Conservation (phyloP, 257 asterid genomes). For the Rhazya stricta region DNA sequence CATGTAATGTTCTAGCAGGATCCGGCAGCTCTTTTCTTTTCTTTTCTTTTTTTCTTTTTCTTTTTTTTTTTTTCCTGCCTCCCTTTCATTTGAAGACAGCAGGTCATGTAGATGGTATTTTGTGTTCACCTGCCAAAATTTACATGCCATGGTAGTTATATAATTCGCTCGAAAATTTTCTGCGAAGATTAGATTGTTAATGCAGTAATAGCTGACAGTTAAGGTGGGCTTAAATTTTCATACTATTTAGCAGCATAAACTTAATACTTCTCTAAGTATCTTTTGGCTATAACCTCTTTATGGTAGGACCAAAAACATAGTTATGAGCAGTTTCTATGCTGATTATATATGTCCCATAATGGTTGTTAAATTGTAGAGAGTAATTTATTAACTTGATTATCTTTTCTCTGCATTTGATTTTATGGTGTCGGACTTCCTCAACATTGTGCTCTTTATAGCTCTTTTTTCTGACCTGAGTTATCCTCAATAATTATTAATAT, state of each 20-base stretch:
- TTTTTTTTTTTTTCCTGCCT: background rate
- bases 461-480: background rate
- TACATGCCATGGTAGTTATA: background rate
- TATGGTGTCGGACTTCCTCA: background rate
- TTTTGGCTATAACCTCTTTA: background rate
- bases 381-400: background rate
- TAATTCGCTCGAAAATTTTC: background rate
- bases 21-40: background rate
- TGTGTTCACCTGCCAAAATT: background rate
- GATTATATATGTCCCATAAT: background rate
- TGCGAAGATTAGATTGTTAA: background rate
- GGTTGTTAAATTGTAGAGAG: background rate
- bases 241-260: background rate
- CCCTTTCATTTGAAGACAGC: background rate
- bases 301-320: background rate
- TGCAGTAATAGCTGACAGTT: background rate
- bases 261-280: background rate
- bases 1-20: background rate
- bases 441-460: background rate
- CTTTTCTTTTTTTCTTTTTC: too few species aligned
- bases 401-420: background rate
- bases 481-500: background rate
- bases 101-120: background rate
- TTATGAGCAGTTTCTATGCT: background rate
- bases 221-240: background rate